A percentile compares a stretch with the other conserved stretches of the same genome.
phyloP scores from a whole-genome alignment of 257 asterid species.

The Paraleonurus japonicus region DNA sequence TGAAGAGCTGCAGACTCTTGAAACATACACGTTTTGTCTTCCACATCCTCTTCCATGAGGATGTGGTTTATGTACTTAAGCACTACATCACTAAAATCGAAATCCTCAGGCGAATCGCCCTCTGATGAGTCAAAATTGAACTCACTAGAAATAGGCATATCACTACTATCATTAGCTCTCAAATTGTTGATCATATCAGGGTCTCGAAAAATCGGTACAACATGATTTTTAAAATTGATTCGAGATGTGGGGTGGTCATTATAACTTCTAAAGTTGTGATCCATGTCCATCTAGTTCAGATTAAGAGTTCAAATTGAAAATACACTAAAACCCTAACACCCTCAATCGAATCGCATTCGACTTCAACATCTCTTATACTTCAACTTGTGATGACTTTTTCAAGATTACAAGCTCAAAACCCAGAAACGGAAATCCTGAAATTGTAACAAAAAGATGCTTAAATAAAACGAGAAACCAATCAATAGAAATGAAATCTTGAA shows the following conservation, averaged over 20 bases:
- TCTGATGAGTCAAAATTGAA: slow-evolving; percentile 26
- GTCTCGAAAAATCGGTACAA: slow-evolving; percentile 25
- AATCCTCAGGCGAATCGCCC: slow-evolving; percentile 49
- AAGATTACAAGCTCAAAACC: slow-evolving; percentile 23
- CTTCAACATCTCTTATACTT: neutral
- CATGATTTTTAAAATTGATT: slow-evolving; percentile 26
- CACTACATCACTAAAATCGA: slow-evolving; percentile 62
- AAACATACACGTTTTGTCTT: slow-evolving; percentile 66
- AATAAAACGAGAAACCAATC: slow-evolving; percentile 7
- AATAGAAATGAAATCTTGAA: slow-evolving; percentile 21
- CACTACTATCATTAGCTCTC: slow-evolving; percentile 28
- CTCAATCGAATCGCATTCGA: neutral
- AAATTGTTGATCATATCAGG: slow-evolving; percentile 30
- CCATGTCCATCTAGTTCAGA: slow-evolving; percentile 51
- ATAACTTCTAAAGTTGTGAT: slow-evolving; percentile 36
- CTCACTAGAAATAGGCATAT: slow-evolving; percentile 20
- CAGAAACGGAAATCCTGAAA: slow-evolving; percentile 13
- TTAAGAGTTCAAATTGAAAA: slow-evolving; percentile 9
- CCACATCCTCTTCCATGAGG: slow-evolving; percentile 87
- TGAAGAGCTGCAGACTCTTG: slow-evolving; percentile 82
- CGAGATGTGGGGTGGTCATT: slow-evolving; percentile 33
- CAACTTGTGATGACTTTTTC: slow-evolving; percentile 14
- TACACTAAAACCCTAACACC: slow-evolving; percentile 18
- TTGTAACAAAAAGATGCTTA: slow-evolving; percentile 18
- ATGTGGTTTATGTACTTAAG: slow-evolving; percentile 61